phyloP scores from a whole-genome alignment of 768 basidiomycete species.

The Rhodotorula sphaerocarpa region DNA sequence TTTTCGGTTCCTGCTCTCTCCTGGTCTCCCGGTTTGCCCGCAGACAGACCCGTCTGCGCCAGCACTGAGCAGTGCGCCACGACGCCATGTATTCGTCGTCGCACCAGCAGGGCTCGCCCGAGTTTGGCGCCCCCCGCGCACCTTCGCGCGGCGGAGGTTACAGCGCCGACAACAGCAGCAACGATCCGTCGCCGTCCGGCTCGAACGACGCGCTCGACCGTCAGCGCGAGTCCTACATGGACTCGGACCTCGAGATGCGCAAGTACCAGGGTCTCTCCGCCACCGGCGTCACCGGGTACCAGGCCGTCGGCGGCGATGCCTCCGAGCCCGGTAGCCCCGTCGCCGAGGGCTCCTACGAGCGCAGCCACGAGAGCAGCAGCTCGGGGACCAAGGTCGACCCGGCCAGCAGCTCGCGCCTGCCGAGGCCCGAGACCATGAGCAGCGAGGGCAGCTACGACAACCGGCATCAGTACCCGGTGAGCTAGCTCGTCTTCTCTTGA shows the following conservation, averaged over 20 bases:
- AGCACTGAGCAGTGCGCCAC: too few species aligned
- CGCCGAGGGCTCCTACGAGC: constrained; percentile 32
- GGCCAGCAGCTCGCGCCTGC: background rate
- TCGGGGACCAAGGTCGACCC: constrained; percentile 33
- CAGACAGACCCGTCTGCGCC: too few species aligned
- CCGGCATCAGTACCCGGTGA: constrained; percentile 5
- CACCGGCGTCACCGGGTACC: constrained; percentile 32
- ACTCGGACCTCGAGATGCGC: constrained; percentile 35
- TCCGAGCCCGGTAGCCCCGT: constrained; percentile 31
- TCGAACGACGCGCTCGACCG: constrained; percentile 29
- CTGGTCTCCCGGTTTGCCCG: too few species aligned
- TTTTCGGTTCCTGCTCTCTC: too few species aligned
- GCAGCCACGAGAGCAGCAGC: constrained; percentile 33
- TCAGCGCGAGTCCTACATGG: constrained; percentile 30
- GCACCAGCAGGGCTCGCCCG: constrained; percentile 8
- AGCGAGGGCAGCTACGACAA: constrained; percentile 32
- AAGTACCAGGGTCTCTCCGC: constrained; percentile 35
- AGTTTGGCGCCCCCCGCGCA: constrained; percentile 11
- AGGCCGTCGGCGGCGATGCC: constrained; percentile 26
- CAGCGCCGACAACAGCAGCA: constrained; percentile 6
- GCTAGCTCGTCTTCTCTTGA: background rate
- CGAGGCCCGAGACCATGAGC: constrained; percentile 34
- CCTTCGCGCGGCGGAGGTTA: constrained; percentile 7
- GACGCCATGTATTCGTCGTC: constrained; percentile 26
- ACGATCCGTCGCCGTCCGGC: constrained; percentile 7